phyloP scores from a whole-genome alignment of 1,139 yeast species.

The Torulaspora globosa region DNA sequence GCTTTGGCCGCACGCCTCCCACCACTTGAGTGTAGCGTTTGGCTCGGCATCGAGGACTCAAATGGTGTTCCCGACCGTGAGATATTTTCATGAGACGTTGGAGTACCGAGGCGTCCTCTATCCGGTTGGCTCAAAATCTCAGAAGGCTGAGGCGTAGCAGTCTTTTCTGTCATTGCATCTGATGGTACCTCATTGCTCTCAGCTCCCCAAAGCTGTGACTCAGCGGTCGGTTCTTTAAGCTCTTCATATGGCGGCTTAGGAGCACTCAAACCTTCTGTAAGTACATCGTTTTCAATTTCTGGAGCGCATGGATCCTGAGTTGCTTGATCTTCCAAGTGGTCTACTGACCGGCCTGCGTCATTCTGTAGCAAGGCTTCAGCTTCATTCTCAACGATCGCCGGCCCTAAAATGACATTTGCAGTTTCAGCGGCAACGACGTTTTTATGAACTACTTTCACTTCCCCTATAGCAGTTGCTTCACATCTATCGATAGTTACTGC shows the following conservation, averaged over 20 bases:
- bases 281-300: background rate
- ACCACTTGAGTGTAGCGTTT: conserved; percentile 15
- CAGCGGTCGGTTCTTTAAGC: background rate
- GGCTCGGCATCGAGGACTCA: conserved; percentile 8
- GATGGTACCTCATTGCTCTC: background rate
- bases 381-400: background rate
- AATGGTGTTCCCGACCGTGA: conserved; percentile 12
- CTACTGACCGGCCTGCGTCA: background rate
- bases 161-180: background rate
- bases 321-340: background rate
- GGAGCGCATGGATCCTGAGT: background rate
- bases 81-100: background rate
- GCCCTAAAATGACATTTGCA: background rate
- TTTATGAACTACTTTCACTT: background rate
- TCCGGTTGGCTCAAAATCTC: background rate
- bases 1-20: conserved; percentile 53
- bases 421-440: background rate
- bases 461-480: background rate
- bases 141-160: background rate
- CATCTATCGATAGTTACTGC: background rate
- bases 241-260: background rate
- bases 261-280: background rate
- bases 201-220: background rate
- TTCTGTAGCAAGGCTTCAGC: background rate
- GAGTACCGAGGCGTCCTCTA: background rate